Percentiles rank a stretch among this genome's conserved stretches.
phyloP scores from a whole-genome alignment of 2,329 filamentous ascomycete species.

The Chrysoporthe deuterocubensis region DNA sequence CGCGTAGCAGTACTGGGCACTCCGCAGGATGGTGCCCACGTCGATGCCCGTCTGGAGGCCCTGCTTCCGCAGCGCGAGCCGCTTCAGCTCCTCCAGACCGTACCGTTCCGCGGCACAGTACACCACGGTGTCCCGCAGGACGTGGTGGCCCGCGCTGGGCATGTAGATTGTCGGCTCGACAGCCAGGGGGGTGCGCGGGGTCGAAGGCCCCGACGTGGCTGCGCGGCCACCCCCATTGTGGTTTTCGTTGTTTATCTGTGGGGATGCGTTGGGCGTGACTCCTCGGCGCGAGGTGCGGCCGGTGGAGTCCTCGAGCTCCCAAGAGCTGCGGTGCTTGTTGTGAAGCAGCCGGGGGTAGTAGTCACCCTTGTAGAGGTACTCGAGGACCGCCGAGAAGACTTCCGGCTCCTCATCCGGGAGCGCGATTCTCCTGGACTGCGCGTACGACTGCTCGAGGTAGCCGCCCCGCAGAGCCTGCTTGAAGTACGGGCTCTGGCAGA shows the following conservation, averaged over 20 bases:
- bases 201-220: constrained; percentile 39
- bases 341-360: constrained; percentile 90
- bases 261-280: constrained; percentile 52
- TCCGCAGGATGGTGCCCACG: constrained; percentile 87
- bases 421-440: constrained; percentile 77
- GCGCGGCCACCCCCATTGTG: constrained; percentile 46
- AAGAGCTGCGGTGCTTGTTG: constrained; percentile 84
- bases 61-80: constrained; percentile 89
- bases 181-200: constrained; percentile 61
- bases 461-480: constrained; percentile 71
- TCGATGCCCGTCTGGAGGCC: constrained; percentile 91
- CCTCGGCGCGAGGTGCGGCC: constrained; percentile 34
- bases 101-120: constrained; percentile 93
- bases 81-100: constrained; percentile 90
- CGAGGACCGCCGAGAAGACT: constrained; percentile 89
- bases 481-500: constrained; percentile 86
- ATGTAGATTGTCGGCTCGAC: constrained; percentile 81
- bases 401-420: constrained; percentile 81
- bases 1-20: constrained; percentile 92
- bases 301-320: constrained; percentile 78
- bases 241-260: constrained; percentile 50
- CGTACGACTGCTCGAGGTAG: constrained; percentile 62
- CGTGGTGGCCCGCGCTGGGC: constrained; percentile 70
- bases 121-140: constrained; percentile 90
- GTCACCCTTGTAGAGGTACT: constrained; percentile 97